Percentiles rank a stretch among this genome's conserved stretches.
Conservation (phyloP, 331 rosid genomes). For the Stylosanthes scabra region DNA sequence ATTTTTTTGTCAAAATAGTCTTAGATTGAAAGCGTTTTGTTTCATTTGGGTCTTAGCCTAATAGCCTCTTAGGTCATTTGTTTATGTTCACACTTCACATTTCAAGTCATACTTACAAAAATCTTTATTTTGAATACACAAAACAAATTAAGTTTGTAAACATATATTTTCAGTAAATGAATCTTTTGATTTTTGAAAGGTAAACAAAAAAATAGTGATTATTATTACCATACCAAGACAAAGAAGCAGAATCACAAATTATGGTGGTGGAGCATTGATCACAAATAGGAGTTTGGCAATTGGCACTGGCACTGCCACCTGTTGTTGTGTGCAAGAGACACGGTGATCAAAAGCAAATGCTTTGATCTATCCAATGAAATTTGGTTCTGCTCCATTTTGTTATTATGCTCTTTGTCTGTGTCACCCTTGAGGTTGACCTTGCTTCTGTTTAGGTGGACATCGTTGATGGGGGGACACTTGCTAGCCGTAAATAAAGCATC, state of each 20-base stretch:
- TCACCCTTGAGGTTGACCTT: conserved; percentile 29
- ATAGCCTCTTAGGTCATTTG: no score
- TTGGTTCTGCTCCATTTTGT: neutral
- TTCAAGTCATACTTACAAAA: no score
- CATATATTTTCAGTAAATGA: no score
- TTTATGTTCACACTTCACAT: no score
- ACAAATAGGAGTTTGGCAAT: neutral
- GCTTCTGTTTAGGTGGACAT: conserved; percentile 34
- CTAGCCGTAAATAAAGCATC: conserved; percentile 20
- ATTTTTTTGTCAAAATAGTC: no score
- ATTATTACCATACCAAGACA: neutral
- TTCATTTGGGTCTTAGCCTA: no score
- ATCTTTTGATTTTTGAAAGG: no score
- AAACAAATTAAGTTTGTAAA: no score
- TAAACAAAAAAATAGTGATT: no score
- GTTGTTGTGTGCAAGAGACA: neutral
- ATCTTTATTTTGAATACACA: no score
- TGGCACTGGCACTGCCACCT: conserved; percentile 14
- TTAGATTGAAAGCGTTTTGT: no score
- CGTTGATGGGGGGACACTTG: neutral
- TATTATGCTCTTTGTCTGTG: conserved; percentile 25
- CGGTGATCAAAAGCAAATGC: conserved; percentile 22
- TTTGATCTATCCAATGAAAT: conserved; percentile 33
- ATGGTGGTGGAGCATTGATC: conserved; percentile 30
- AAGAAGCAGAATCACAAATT: conserved; percentile 10